These are phyloP conservation scores for Solanum aculeatissimum DNA, from an alignment of 305 asterid genomes.

Conservation along the genomic window DNA sequence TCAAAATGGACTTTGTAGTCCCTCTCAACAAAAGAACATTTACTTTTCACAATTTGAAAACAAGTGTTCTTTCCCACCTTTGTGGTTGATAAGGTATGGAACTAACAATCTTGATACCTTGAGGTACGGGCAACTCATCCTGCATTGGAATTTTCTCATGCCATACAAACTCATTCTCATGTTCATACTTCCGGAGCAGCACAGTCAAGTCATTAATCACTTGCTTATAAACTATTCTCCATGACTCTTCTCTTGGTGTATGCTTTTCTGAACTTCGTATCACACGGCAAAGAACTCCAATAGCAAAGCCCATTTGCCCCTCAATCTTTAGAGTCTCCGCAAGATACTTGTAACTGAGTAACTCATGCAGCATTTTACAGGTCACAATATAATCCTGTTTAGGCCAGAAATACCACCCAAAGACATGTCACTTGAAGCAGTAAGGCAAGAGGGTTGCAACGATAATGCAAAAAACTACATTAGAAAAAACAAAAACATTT, in stretches of 20 bases:
- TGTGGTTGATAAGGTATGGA: constrained; percentile 30
- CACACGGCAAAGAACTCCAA: constrained; percentile 37
- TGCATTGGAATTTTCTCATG: constrained; percentile 28
- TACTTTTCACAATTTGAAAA: constrained; percentile 25
- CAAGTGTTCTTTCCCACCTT: constrained; percentile 24
- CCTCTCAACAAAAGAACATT: not conserved
- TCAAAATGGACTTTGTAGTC: not conserved
- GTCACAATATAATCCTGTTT: constrained; percentile 41
- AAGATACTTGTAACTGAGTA: constrained; percentile 36
- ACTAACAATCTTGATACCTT: constrained; percentile 31
- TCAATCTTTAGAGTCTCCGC: constrained; percentile 31
- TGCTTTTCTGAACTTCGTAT: constrained; percentile 19
- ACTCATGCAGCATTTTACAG: constrained; percentile 35
- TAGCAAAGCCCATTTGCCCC: constrained; percentile 35
- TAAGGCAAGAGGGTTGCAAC: not conserved
- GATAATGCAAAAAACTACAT: not conserved
- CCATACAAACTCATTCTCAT: constrained; percentile 59
- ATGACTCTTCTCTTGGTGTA: constrained; percentile 35
- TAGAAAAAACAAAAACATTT: not conserved
- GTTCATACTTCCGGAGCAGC: constrained; percentile 38
- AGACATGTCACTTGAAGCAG: not conserved
- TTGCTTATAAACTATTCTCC: constrained; percentile 28
- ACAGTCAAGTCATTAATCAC: constrained; percentile 18
- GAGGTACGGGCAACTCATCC: constrained; percentile 29
- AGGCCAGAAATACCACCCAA: not conserved